Base-by-base conservation (phyloP, 148 eudicot species). In the Agrostemma githago region DNA sequence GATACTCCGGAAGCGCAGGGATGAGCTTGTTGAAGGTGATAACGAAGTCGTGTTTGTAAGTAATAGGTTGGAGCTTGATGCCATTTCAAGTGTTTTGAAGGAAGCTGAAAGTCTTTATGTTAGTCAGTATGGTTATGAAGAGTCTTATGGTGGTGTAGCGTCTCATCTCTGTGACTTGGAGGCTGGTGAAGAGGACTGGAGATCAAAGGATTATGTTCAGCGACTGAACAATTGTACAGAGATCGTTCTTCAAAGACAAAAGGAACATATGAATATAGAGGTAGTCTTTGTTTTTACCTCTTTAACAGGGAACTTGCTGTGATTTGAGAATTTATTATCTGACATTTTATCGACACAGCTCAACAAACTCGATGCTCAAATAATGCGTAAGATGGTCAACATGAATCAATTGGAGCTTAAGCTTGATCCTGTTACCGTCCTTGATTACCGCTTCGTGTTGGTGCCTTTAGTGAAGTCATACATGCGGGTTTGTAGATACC, bases 121-220 rank as follows among this genome's bases (percentile, higher is more conserved):
- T 16, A 89, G 77, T 74, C 92, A 87, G 75, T 90, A 83, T 79
- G 94, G 88, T 51, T 84, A 83, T 73, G 97, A 90, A 72, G 97
- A 90, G 26, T 71, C 83, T 44, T 90, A 84, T 79, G 79, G 77
- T 77, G 93, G 84, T 10, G 75, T 78, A 72, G 67, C 74, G 58
- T 85, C 93, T 81, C 88, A 84, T 83, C 62, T 85, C 3, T 77
- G 81, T 73, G 94, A 92, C 84, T 75, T 92, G 72, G 97, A 90
- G 88, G 80, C 91, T 56, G 92, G 91, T 78, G 91, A 92, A 79
- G 88, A 86, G 62, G 92, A 90, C 26, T 88, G 91, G 91, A 90
- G 86, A 81, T 80, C 77, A 17, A 89, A 86, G 81, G 96, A 90
- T 64, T 84, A 79, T 80, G 76, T 87, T 77, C 85, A 88, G 71